phyloP scores from a whole-genome alignment of 179 eudicot species.

The Carnegiea gigantea region DNA sequence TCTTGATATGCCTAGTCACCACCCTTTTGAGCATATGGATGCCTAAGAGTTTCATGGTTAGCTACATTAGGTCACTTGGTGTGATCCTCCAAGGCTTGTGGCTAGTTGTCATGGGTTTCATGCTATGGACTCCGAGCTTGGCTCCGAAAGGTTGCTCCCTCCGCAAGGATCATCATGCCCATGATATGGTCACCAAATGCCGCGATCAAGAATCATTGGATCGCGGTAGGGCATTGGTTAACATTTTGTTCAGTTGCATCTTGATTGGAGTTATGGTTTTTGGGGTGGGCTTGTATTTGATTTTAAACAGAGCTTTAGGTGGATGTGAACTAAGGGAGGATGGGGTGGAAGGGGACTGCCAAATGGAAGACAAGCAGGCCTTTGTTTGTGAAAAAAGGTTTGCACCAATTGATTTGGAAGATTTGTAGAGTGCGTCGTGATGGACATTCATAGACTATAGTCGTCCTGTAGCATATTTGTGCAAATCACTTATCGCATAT shows the following conservation, averaged over 20 bases:
- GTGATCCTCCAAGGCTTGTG: slow-evolving; percentile 36
- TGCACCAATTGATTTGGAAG: slow-evolving; percentile 28
- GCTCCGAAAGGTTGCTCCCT: slow-evolving; percentile 37
- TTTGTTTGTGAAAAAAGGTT: slow-evolving; percentile 21
- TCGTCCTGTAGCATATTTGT: background rate
- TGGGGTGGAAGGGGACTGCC: slow-evolving; percentile 11
- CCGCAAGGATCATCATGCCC: slow-evolving; percentile 21
- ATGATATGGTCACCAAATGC: slow-evolving; percentile 28
- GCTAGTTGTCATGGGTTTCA: slow-evolving; percentile 39
- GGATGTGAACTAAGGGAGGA: slow-evolving; percentile 12
- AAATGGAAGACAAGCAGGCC: slow-evolving; percentile 28
- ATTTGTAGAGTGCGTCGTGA: background rate
- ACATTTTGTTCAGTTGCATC: slow-evolving; percentile 37
- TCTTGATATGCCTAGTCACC: slow-evolving; percentile 32
- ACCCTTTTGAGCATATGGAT: slow-evolving; percentile 36
- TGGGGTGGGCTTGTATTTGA: slow-evolving; percentile 27
- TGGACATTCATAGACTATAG: background rate
- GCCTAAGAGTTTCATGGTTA: slow-evolving; percentile 33
- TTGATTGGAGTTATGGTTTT: slow-evolving; percentile 31
- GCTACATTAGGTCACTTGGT: slow-evolving; percentile 34
- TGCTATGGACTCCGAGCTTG: slow-evolving; percentile 36
- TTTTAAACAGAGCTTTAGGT: slow-evolving; percentile 19
- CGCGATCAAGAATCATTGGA: slow-evolving; percentile 22
- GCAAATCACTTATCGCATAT: background rate
- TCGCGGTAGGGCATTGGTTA: slow-evolving; percentile 37